Percentiles rank a stretch among this genome's conserved stretches.
phyloP scores from a whole-genome alignment of 2,329 filamentous ascomycete genomes.

The Zarea fungicola region DNA sequence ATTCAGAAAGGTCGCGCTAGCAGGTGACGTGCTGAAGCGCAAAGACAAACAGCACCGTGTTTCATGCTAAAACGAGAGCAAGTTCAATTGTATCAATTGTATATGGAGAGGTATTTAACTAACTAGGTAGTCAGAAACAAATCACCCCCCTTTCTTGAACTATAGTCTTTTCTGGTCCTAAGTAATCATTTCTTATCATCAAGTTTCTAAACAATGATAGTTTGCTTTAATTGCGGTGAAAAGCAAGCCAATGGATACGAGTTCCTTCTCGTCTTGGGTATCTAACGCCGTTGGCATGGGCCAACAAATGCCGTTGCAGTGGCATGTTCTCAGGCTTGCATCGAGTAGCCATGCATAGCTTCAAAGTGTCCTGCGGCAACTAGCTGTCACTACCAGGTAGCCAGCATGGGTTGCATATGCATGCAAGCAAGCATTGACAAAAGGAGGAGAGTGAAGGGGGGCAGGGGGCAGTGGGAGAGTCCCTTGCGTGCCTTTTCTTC shows the following conservation, averaged over 20 bases:
- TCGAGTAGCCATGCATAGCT: no score
- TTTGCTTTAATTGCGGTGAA: background rate
- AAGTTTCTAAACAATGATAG: no score
- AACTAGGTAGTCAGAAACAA: slow-evolving; percentile 9
- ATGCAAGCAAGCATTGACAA: no score
- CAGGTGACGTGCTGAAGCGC: background rate
- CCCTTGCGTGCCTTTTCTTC: slow-evolving; percentile 19
- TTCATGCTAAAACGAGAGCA: slow-evolving; percentile 10
- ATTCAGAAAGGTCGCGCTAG: background rate
- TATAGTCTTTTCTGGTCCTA: background rate
- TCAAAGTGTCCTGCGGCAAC: no score
- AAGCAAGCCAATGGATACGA: no score
- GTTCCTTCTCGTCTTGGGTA: slow-evolving; percentile 4
- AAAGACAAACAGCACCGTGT: background rate
- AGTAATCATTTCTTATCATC: no score
- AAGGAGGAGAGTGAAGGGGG: background rate
- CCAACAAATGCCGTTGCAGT: background rate
- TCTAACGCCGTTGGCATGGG: background rate
- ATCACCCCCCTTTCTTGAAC: background rate
- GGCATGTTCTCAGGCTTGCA: no score
- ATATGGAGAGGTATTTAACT: slow-evolving; percentile 9
- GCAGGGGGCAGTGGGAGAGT: background rate
- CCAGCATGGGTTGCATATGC: no score
- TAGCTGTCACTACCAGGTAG: no score
- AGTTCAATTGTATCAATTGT: slow-evolving; percentile 6